These are phyloP conservation scores for Hirschioporus abietinus DNA, from an alignment of 768 basidiomycete species.

Conservation along the genomic window DNA sequence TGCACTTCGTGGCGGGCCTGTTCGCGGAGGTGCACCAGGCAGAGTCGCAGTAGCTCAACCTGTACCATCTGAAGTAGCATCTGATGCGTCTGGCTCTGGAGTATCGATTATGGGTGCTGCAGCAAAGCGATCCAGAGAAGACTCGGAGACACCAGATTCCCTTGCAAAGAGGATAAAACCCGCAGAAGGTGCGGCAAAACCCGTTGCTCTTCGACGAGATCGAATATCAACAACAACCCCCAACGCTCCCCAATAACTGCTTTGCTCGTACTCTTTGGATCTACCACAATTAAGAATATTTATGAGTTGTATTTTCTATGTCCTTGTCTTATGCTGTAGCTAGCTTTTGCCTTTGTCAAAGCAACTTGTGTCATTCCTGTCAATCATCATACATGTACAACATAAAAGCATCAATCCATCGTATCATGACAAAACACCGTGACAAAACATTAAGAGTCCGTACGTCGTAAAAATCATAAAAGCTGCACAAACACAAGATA, in stretches of 20 bases:
- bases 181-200: constrained; percentile 27
- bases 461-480: constrained; percentile 5
- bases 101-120: constrained; percentile 64
- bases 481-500: background rate
- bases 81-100: constrained; percentile 31
- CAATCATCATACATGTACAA: constrained; percentile 6
- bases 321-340: background rate
- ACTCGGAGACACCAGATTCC: constrained; percentile 47
- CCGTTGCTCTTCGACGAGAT: constrained; percentile 11
- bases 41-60: constrained; percentile 16
- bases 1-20: constrained; percentile 20
- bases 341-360: constrained; percentile 6
- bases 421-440: constrained; percentile 3
- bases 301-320: background rate
- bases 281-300: background rate
- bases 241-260: constrained; percentile 3
- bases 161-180: constrained; percentile 65
- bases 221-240: constrained; percentile 10
- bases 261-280: constrained; percentile 7
- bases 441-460: constrained; percentile 5
- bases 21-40: constrained; percentile 23
- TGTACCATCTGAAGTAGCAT: constrained; percentile 15
- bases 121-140: constrained; percentile 59
- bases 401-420: constrained; percentile 9
- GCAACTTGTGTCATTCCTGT: background rate